Base-by-base conservation (phyloP, 805 yeast genomes). In the Saturnispora sanitii region DNA sequence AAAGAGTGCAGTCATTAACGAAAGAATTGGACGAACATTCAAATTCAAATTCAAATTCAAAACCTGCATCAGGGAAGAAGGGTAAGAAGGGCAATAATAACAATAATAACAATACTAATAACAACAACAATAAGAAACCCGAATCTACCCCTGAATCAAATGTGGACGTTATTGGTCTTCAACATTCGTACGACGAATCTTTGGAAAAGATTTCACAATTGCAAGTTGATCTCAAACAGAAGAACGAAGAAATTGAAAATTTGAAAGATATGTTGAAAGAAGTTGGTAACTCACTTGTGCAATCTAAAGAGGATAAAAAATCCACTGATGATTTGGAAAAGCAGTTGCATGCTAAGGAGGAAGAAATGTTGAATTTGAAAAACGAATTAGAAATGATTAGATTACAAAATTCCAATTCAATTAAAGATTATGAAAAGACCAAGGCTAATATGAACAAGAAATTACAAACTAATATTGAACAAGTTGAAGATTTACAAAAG, bases 281-380 rank as follows among this genome's bases (percentile, higher is more conserved):
- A 42, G 68, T 87, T 21, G 96, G 96, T 1, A 74, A 82, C 51
- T 94, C 85, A 37, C 65, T 87, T 6, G 94, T 87, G 1, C 70
- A 73, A 4, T 75, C 86, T 0, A 75, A 72, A 47, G 85, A 81
- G 35, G 38, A 78, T 17, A 79, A 80, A 49, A 56, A 52, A 4
- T 26, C 58, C 16, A 55, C 52, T n/a, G 46, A 41, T 19, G 38
- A 36, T 21, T 33, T 42, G 12, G 32, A 34, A 13, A 33, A 39
- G 4, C 35, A 27, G 13, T 26, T 48, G 16, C 22, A 33, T 2
- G 17, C 28, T 4, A 33, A 36, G 8, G 45, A 43, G 8, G 8
- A 33, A 16, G 43, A 45, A 19, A 17, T 52, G 4, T 43, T 43
- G 9, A 7, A 36, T 2, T 42, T 43, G n/a, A 29, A 38, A 9